phyloP scores from a whole-genome alignment of 2,329 filamentous ascomycete species.

The Aspergillus nomiae region DNA sequence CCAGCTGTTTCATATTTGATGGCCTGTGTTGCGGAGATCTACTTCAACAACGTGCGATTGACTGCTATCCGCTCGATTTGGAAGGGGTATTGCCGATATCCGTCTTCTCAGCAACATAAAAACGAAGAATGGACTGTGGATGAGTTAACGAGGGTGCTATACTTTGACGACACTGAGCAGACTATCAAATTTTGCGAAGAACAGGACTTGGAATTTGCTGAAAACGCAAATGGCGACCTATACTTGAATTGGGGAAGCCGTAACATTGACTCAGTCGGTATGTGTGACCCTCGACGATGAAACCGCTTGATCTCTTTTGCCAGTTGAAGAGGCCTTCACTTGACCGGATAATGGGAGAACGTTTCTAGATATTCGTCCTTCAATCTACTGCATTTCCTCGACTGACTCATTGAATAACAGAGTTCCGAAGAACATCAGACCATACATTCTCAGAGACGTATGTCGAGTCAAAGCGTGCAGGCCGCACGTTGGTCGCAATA shows the following conservation, averaged over 20 bases:
- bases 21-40: slow-evolving; percentile 65
- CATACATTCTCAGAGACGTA: slow-evolving; percentile 57
- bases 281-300: slow-evolving; percentile 25
- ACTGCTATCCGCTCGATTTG: slow-evolving; percentile 58
- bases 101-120: slow-evolving; percentile 50
- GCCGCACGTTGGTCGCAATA: slow-evolving; percentile 58
- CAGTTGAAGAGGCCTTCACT: slow-evolving; percentile 5
- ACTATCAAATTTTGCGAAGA: slow-evolving; percentile 56
- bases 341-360: neutral
- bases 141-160: slow-evolving; percentile 54
- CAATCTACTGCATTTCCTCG: neutral
- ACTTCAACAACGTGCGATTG: slow-evolving; percentile 61
- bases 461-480: slow-evolving; percentile 61
- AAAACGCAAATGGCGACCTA: slow-evolving; percentile 47
- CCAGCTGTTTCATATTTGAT: slow-evolving; percentile 61
- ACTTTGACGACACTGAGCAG: slow-evolving; percentile 59
- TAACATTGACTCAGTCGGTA: slow-evolving; percentile 52
- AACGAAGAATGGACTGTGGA: slow-evolving; percentile 60
- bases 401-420: slow-evolving; percentile 31
- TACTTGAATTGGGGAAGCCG: slow-evolving; percentile 55
- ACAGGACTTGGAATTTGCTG: slow-evolving; percentile 54
- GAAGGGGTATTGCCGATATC: slow-evolving; percentile 53
- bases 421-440: slow-evolving; percentile 46
- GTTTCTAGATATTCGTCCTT: neutral
- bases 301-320: slow-evolving; percentile 21